Conservation (phyloP, 2,329 filamentous ascomycete species). For the Trichoderma afroharzianum region DNA sequence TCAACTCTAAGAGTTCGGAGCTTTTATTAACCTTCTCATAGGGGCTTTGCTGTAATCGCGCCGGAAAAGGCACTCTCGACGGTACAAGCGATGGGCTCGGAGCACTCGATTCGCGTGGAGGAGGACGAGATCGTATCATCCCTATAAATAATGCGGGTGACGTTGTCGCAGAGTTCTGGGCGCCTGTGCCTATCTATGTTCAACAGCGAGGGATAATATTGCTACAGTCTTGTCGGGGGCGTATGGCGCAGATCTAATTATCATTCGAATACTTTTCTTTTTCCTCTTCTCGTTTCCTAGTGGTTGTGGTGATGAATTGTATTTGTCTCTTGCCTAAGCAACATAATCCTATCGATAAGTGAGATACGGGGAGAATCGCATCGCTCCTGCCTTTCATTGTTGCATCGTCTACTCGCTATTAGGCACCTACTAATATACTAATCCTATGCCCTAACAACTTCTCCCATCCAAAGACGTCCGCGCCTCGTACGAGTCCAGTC, state of each 20-base stretch:
- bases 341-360: neutral
- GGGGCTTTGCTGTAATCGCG: slow-evolving; percentile 74
- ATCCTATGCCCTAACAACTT: neutral
- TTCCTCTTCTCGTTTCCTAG: neutral
- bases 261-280: neutral
- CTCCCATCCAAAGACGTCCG: neutral
- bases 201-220: neutral
- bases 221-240: neutral
- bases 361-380: neutral
- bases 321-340: neutral
- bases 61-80: slow-evolving; percentile 65
- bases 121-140: slow-evolving; percentile 67
- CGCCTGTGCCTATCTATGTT: neutral
- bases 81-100: slow-evolving; percentile 59
- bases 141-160: neutral
- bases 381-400: neutral
- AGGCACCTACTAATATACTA: neutral
- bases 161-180: neutral
- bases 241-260: neutral
- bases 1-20: neutral
- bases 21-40: slow-evolving; percentile 37
- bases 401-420: neutral
- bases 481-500: neutral
- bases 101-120: slow-evolving; percentile 57
- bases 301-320: neutral